phyloP scores from a whole-genome alignment of 2,329 filamentous ascomycete species.

The Tolypocladium guangdongense region DNA sequence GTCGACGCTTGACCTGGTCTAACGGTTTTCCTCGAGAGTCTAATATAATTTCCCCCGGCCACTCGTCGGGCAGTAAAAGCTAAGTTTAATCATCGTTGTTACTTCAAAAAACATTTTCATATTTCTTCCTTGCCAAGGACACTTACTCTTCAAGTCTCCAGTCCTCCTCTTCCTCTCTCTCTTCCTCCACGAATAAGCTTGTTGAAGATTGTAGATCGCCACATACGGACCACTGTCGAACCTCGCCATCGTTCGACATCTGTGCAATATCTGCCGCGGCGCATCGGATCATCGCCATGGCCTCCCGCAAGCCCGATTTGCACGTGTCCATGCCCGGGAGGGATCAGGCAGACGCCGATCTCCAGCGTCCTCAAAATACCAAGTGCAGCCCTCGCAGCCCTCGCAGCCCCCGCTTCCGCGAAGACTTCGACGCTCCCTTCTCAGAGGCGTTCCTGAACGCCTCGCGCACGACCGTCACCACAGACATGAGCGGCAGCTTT shows the following conservation, averaged over 20 bases:
- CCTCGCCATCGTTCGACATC: not conserved
- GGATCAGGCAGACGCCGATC: constrained; percentile 3
- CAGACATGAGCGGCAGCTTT: constrained; percentile 13
- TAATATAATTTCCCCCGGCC: not conserved
- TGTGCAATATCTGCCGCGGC: not conserved
- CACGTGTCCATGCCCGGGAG: constrained; percentile 4
- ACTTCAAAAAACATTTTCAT: not conserved
- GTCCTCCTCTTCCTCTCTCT: not conserved
- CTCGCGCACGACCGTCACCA: constrained; percentile 16
- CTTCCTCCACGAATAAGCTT: not conserved
- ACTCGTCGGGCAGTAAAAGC: not conserved
- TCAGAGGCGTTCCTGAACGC: constrained; percentile 22
- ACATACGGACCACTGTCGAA: not conserved
- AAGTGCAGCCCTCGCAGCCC: constrained; percentile 14
- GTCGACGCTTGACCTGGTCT: not conserved
- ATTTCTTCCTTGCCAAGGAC: not conserved
- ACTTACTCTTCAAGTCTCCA: not conserved
- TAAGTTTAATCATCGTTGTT: not conserved
- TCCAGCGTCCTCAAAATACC: constrained; percentile 6
- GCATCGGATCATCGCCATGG: constrained; percentile 8
- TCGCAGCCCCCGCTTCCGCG: constrained; percentile 23
- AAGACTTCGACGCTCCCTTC: constrained; percentile 28
- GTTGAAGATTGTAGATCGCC: not conserved
- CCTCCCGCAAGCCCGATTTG: constrained; percentile 14
- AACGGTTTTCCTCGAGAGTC: not conserved